A percentile compares a stretch with the other conserved stretches of the same genome.
These are phyloP conservation scores for Hordeum pubiflorum DNA, from an alignment of 202 grass and related monocot species.

Conservation along the genomic window DNA sequence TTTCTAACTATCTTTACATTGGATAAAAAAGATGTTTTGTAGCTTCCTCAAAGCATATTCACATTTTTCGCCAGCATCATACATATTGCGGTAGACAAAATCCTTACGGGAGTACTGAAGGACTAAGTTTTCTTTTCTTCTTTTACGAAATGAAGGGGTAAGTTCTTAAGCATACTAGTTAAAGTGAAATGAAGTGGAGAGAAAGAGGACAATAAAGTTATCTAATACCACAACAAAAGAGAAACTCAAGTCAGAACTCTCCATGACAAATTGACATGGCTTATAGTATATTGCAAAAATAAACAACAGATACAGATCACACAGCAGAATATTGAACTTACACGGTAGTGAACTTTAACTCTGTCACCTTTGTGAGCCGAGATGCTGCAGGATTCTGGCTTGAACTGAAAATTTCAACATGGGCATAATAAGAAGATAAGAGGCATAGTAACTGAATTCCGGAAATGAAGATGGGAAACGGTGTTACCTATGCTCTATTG, in stretches of 20 bases:
- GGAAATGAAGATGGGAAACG: background rate
- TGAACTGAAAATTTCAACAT: conserved; percentile 50
- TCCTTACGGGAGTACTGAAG: background rate
- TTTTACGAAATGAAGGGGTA: background rate
- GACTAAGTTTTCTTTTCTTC: background rate
- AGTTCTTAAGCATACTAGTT: background rate
- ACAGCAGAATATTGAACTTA: conserved; percentile 43
- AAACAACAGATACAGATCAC: background rate
- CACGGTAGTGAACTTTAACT: conserved; percentile 97
- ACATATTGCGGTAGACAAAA: background rate
- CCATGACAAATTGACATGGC: background rate
- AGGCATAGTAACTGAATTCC: background rate
- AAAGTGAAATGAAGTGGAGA: background rate
- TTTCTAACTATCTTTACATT: background rate
- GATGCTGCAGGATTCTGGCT: conserved; percentile 81
- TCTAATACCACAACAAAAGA: background rate
- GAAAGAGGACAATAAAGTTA: background rate
- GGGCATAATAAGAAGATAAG: conserved; percentile 5
- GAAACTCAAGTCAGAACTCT: background rate
- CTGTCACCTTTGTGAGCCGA: conserved; percentile 93
- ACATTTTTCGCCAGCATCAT: background rate
- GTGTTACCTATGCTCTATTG: background rate
- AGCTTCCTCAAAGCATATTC: background rate
- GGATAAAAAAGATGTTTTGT: background rate
- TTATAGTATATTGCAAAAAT: background rate